Conservation (phyloP, 164 flowering plant species). For the Santalum album region DNA sequence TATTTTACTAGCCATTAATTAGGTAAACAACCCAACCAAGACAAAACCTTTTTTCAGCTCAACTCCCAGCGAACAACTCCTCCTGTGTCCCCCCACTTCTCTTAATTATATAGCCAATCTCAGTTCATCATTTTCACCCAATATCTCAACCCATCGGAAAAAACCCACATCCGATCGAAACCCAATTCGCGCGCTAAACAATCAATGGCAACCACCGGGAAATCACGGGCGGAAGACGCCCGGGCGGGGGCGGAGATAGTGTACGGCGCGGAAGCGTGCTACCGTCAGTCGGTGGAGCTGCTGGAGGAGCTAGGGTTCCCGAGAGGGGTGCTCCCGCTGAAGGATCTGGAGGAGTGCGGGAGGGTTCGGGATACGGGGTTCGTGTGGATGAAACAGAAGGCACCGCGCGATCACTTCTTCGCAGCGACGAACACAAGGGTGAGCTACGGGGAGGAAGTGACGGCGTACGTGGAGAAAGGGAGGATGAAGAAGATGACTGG, state of each 20-base stretch:
- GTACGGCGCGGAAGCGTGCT: conserved; percentile 58
- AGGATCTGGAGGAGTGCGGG: conserved; percentile 79
- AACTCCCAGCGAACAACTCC: too few species aligned
- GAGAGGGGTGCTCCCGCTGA: conserved; percentile 57
- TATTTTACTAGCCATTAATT: too few species aligned
- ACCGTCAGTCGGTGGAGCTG: conserved; percentile 44
- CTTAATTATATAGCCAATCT: too few species aligned
- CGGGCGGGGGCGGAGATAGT: conserved; percentile 64
- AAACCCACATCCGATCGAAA: too few species aligned
- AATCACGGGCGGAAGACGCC: conserved; percentile 11
- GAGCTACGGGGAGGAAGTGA: conserved; percentile 69
- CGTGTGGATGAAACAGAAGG: conserved; percentile 85
- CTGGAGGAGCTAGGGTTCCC: conserved; percentile 82
- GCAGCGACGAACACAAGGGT: conserved; percentile 42
- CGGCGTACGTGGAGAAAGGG: conserved; percentile 62
- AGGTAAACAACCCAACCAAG: too few species aligned
- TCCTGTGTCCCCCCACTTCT: too few species aligned
- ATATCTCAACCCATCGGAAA: too few species aligned
- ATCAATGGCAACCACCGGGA: too few species aligned
- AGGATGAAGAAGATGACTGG: conserved; percentile 81
- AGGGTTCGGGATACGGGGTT: conserved; percentile 68
- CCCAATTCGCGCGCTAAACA: too few species aligned
- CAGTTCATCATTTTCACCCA: too few species aligned
- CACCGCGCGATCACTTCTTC: conserved; percentile 71
- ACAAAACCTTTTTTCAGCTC: too few species aligned